Conservation (phyloP, 1,139 yeast genomes). For the Taphrina deformans region DNA sequence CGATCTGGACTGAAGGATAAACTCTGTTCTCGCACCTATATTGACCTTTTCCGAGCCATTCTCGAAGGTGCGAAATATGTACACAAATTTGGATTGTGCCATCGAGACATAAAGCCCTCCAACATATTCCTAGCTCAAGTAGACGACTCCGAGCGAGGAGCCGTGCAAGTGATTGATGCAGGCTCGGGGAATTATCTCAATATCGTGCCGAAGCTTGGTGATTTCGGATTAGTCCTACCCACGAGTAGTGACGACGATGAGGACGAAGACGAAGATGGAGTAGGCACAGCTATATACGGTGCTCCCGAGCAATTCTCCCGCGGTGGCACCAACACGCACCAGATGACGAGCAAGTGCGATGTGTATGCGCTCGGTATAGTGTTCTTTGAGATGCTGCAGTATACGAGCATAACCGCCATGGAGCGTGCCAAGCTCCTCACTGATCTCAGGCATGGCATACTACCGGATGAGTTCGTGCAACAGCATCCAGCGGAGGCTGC, state of each 20-base stretch:
- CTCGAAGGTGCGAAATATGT: conserved; percentile 88
- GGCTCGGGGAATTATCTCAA: background rate
- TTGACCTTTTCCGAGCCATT: conserved; percentile 67
- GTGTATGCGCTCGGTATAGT: conserved; percentile 93
- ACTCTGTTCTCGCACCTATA: conserved; percentile 7
- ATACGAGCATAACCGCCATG: conserved; percentile 78
- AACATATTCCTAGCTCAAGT: conserved; percentile 91
- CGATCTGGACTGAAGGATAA: background rate
- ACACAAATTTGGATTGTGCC: conserved; percentile 91
- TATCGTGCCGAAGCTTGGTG: conserved; percentile 74
- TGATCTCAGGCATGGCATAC: conserved; percentile 53
- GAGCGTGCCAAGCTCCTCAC: conserved; percentile 76
- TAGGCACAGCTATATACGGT: conserved; percentile 86
- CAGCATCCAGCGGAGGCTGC: conserved; percentile 26
- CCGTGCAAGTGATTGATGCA: conserved; percentile 3
- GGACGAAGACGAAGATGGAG: conserved; percentile 42
- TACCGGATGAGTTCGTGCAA: conserved; percentile 27
- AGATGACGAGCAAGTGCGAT: conserved; percentile 65
- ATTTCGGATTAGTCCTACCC: conserved; percentile 80
- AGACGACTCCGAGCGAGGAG: conserved; percentile 56
- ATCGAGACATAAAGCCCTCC: conserved; percentile 91
- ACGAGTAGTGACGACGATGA: conserved; percentile 50
- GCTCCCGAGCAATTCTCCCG: conserved; percentile 76
- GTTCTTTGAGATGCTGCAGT: conserved; percentile 90
- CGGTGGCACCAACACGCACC: conserved; percentile 65